Base-by-base conservation (phyloP, 2,329 filamentous ascomycete species). In the Colletotrichum chlorophyti region DNA sequence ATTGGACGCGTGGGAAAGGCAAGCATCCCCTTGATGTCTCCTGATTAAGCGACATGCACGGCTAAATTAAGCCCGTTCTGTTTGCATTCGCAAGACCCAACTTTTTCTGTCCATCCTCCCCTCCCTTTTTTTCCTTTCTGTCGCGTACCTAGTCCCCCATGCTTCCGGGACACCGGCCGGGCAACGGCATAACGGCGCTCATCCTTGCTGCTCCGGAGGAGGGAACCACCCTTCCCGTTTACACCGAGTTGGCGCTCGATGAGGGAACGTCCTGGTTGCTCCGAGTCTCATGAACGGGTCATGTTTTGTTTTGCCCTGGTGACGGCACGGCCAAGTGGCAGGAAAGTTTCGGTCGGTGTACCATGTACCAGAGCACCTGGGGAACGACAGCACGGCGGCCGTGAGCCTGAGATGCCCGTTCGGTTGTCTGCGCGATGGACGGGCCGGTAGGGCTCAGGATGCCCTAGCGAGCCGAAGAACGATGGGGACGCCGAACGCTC, bases 301-400 rank as follows among this genome's bases (percentile, higher is more conserved):
- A 19, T 49, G 40, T 26, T 27, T 6, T 31, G 21, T 41, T 40
- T 41, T 24, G 41, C 26, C 41, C 35, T 19, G 41, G 27, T 34
- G 42, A 47, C 41, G 53, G 41, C 54, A 40, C 49, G 32, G 46
- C 23, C n/a, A n/a, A n/a, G n/a, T n/a, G n/a, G n/a, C n/a, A n/a
- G n/a, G n/a, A n/a, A n/a, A n/a, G n/a, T n/a, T n/a, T n/a, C n/a
- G n/a, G n/a, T n/a, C n/a, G n/a, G n/a, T n/a, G n/a, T n/a, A n/a
- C n/a, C n/a, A n/a, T n/a, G n/a, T n/a, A n/a, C n/a, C n/a, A n/a
- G n/a, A n/a, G n/a, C n/a, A n/a, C n/a, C n/a, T n/a, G n/a, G n/a
- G n/a, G n/a, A n/a, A n/a, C n/a, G n/a, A n/a, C n/a, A n/a, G n/a
- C n/a, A n/a, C n/a, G n/a, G n/a, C 34, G 29, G 35, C 9, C 23